Evolutionary conservation across 305 asterid species (phyloP), one percentile per base, ranked within the genome.

Genomic region (Andrographis paniculata): DNA sequence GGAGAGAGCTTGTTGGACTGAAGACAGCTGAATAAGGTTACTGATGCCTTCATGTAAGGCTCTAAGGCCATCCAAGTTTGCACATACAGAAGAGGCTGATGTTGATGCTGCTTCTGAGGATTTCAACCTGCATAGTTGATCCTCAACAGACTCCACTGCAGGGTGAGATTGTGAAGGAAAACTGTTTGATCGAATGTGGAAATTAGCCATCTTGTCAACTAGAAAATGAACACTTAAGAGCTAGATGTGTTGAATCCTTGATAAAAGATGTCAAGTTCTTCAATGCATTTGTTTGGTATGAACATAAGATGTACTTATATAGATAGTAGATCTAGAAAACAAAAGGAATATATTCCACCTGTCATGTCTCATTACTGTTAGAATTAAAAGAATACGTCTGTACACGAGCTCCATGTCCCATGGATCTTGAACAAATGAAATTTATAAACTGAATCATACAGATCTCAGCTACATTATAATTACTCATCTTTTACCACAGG

Each of bases 271-370:
- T n/a, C n/a, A n/a, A n/a, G n/a, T n/a, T n/a, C n/a, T n/a, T n/a
- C n/a, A n/a, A n/a, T n/a, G n/a, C n/a, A n/a, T n/a, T n/a, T n/a
- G n/a, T n/a, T n/a, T n/a, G n/a, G n/a, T n/a, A n/a, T 37, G 14
- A 24, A 8, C 6, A 24, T 4, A 1, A 1, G 7, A 17, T 37
- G 17, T 14, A 13, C 14, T 1, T 37, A 37, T 37, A n/a, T 13
- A n/a, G 42, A 37, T 13, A n/a, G 8, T 11, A 20, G 51, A 31
- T 35, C 19, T 36, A 45, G 51, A 40, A 33, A 50, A 54, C 66
- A 60, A 17, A 56, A 20, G 49, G 74, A 55, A 67, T 63, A 24
- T 15, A 30, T 33, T 60, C 35, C 70, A 70, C 24, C 65, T 64
- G 42, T 18, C 13, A 20, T 58, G 70, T 38, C 52, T 37, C 50